Base-by-base conservation (phyloP, 2,329 filamentous ascomycete species). In the Coniochaeta hoffmannii region DNA sequence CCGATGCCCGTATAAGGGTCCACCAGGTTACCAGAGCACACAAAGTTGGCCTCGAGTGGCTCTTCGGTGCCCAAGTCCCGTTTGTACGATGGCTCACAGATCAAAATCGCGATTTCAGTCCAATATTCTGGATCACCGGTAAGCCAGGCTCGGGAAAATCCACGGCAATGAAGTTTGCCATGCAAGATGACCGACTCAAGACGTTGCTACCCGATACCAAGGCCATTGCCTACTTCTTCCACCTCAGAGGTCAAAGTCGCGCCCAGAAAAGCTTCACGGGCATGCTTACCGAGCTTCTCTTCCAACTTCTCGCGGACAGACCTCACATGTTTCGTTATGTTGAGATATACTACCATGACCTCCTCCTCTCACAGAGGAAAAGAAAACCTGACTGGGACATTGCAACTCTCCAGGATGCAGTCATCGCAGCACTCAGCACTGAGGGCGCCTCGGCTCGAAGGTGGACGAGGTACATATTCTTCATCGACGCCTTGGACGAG, bases 401-500 rank as follows among this genome's bases (percentile, higher is more conserved):
- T 41, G 36, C 8, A 7, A 41, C 15, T n/a, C 36, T 41, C 36
- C 7, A 41, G 15, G 36, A n/a, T 6, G 36, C 15, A n/a, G 8
- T 41, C 14, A 7, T 41, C 8, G 8, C 36, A 7, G 30, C 30
- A 8, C 30, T 32, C 30, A 32, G 30, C 30, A n/a, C 30, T 12
- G 30, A 7, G 7, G 30, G 30, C 30, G 12, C 7, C 7, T 12
- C 30, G 12, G 30, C 30, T 32, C 30, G 30, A 32, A 32, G 7
- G 30, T 12, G 7, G 19, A 41, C n/a, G 8, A 41, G 41, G 24
- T 46, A 24, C 19, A 28, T 46, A 28, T 28, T 50, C 24, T 50
- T 50, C 44, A 50, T 50, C 19, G 44, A 50, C 44, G 44, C 44
- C n/a, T 17, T 50, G 24, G 44, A 50, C 17, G 44, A 50, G 24